Evolutionary conservation across 345 rosid species (phyloP).

Genomic region (Sisymbrium irio): DNA sequence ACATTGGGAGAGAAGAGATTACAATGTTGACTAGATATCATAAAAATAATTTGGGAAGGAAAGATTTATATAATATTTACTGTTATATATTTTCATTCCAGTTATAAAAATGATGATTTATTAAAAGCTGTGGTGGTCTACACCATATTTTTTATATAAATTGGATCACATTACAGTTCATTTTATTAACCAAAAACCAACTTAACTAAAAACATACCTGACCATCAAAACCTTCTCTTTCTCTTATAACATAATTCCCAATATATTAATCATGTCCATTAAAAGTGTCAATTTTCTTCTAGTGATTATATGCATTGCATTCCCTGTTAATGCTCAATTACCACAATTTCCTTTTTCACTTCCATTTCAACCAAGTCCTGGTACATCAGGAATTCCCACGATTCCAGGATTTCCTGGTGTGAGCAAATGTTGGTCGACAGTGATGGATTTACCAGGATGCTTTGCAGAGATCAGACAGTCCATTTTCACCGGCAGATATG

Average conservation of each 20-base stretch:
- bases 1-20: no score
- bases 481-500: background rate
- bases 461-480: conserved; percentile 1
- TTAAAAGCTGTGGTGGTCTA: background rate
- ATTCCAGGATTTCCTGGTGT: background rate
- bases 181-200: background rate
- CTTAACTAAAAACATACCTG: background rate
- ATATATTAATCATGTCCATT: background rate
- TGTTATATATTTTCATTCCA: no score
- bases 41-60: no score
- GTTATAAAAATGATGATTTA: background rate
- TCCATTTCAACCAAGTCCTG: background rate
- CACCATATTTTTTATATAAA: background rate
- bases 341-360: background rate
- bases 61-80: no score
- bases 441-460: background rate
- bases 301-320: background rate
- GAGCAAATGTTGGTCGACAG: background rate
- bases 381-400: background rate
- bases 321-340: background rate
- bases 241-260: background rate
- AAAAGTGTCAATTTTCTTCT: background rate
- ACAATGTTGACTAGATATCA: no score
- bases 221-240: background rate
- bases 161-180: background rate